phyloP scores from a whole-genome alignment of 495 filamentous ascomycete genomes.

The Hypoxylon trugodes region DNA sequence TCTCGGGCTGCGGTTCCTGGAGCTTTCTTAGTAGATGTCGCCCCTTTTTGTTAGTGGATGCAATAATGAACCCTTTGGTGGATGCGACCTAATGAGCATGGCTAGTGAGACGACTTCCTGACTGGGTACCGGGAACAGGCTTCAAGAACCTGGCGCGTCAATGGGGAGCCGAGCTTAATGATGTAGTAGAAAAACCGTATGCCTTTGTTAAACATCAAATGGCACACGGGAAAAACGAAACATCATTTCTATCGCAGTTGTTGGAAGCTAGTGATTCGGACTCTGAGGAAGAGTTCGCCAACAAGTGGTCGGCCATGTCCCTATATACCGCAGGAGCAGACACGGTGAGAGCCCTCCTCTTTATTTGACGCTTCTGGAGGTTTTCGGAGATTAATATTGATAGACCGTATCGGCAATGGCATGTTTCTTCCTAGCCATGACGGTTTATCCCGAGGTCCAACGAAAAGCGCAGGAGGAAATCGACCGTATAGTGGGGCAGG shows the following conservation, averaged over 20 bases:
- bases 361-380: neutral
- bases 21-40: slow-evolving; percentile 55
- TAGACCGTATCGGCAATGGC: slow-evolving; percentile 48
- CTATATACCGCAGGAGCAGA: slow-evolving; percentile 61
- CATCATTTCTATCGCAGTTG: slow-evolving; percentile 52
- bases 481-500: slow-evolving; percentile 57
- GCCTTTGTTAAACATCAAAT: slow-evolving; percentile 58
- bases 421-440: slow-evolving; percentile 62
- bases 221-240: slow-evolving; percentile 39
- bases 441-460: slow-evolving; percentile 46
- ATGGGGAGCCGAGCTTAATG: slow-evolving; percentile 40
- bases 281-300: slow-evolving; percentile 43
- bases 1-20: slow-evolving; percentile 47
- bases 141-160: slow-evolving; percentile 51
- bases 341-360: slow-evolving; percentile 36
- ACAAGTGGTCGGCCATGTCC: slow-evolving; percentile 56
- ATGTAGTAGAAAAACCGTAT: slow-evolving; percentile 49
- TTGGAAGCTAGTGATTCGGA: slow-evolving; percentile 41
- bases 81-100: slow-evolving; percentile 32
- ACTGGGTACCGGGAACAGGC: slow-evolving; percentile 58
- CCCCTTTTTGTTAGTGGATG: slow-evolving; percentile 30
- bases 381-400: neutral
- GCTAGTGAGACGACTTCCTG: slow-evolving; percentile 51
- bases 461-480: slow-evolving; percentile 58
- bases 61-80: neutral